phyloP scores from a whole-genome alignment of 2,329 filamentous ascomycete genomes.

The Dendryphion nanum region DNA sequence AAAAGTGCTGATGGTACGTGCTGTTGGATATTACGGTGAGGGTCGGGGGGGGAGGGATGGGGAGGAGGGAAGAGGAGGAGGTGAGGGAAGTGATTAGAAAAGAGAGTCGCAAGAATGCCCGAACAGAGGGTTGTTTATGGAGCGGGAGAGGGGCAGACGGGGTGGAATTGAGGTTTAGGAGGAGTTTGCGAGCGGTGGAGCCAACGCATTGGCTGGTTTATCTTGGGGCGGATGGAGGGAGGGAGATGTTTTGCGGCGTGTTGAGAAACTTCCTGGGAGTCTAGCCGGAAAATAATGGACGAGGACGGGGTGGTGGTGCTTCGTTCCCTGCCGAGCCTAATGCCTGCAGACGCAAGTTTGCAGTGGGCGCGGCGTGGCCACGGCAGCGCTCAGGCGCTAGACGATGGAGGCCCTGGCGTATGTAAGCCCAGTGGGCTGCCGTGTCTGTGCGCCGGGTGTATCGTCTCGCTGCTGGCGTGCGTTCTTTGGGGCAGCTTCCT shows the following conservation, averaged over 20 bases:
- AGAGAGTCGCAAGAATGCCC: not conserved
- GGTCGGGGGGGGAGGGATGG: constrained; percentile 4
- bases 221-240: constrained; percentile 20
- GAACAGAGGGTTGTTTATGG: not conserved
- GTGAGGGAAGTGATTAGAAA: not conserved
- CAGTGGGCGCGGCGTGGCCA: too few species aligned
- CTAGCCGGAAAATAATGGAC: constrained; percentile 25
- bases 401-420: too few species aligned
- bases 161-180: constrained; percentile 6
- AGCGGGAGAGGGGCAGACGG: not conserved
- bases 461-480: too few species aligned
- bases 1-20: constrained; percentile 4
- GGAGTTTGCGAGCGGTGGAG: constrained; percentile 10
- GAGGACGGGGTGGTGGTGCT: too few species aligned
- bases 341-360: too few species aligned
- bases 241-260: constrained; percentile 16
- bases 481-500: too few species aligned
- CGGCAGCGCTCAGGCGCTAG: too few species aligned
- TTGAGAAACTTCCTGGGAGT: constrained; percentile 31
- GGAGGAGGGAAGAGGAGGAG: constrained; percentile 16
- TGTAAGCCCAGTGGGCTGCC: too few species aligned
- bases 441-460: too few species aligned
- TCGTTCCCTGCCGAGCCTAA: too few species aligned
- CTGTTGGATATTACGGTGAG: constrained; percentile 10
- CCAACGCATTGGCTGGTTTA: constrained; percentile 36